A percentile compares a stretch with the other conserved stretches of the same genome.
Conservation (phyloP, 1,284 basidiomycete species). For the Irpex sp. region DNA sequence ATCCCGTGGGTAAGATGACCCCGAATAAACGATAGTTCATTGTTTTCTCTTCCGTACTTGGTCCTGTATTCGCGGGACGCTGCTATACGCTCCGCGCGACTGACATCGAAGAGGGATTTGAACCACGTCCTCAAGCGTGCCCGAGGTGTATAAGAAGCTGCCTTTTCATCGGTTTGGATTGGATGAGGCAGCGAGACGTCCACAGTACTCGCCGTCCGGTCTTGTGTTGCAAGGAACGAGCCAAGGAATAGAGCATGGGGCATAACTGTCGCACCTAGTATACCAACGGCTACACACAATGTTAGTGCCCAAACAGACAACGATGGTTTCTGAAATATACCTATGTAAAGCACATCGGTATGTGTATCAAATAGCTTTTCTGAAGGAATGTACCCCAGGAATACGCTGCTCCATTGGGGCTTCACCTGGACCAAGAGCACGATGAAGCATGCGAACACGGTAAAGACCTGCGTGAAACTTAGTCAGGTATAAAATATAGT, state of each 20-base stretch:
- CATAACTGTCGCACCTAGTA: constrained; percentile 85
- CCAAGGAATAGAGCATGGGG: constrained; percentile 91
- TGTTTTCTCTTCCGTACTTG: constrained; percentile 49
- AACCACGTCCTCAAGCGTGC: constrained; percentile 14
- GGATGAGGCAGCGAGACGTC: constrained; percentile 16
- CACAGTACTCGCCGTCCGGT: constrained; percentile 2
- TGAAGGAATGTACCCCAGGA: constrained; percentile 82
- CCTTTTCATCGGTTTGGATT: constrained; percentile 7
- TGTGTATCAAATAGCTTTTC: constrained; percentile 48
- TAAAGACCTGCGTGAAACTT: constrained; percentile 51
- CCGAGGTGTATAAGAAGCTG: constrained; percentile 2
- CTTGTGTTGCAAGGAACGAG: constrained; percentile 69
- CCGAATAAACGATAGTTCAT: constrained; percentile 60
- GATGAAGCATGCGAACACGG: constrained; percentile 77
- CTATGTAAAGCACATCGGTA: constrained; percentile 71
- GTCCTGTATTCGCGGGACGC: constrained; percentile 25
- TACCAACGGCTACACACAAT: constrained; percentile 64
- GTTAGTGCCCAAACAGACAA: not conserved
- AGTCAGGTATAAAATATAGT: constrained; percentile 18
- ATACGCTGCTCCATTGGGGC: constrained; percentile 74
- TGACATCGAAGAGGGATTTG: constrained; percentile 22
- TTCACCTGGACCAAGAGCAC: constrained; percentile 70
- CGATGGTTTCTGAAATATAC: constrained; percentile 33
- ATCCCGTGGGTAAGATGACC: constrained; percentile 77
- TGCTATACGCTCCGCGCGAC: constrained; percentile 23